These are phyloP conservation scores for Arachis monticola DNA, from an alignment of 331 rosid species.

Conservation along the genomic window DNA sequence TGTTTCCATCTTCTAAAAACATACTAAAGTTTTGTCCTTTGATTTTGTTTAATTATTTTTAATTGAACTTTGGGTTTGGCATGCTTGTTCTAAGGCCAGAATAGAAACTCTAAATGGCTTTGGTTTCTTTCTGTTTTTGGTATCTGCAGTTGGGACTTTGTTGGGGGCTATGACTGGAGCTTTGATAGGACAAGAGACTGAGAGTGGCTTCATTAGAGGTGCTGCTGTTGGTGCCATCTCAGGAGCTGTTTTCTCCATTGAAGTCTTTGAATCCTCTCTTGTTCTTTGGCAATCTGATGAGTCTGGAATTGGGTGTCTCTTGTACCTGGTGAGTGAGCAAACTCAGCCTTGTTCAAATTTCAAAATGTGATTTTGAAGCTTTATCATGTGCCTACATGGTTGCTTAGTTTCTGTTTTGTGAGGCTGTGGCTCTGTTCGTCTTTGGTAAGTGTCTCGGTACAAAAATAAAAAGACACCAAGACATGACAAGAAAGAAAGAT, in stretches of 20 bases:
- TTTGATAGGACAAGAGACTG: slow-evolving; percentile 98
- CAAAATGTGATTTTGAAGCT: slow-evolving; percentile 21
- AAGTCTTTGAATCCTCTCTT: slow-evolving; percentile 96
- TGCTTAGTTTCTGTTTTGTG: background rate
- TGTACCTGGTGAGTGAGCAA: slow-evolving; percentile 91
- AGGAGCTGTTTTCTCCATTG: slow-evolving; percentile 98
- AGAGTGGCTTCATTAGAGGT: slow-evolving; percentile 97
- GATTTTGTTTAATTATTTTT: slow-evolving; percentile 9
- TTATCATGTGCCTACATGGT: background rate
- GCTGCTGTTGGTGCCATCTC: slow-evolving; percentile 99
- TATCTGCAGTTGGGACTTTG: slow-evolving; percentile 88
- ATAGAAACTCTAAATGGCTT: slow-evolving; percentile 16
- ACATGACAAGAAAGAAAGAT: no score
- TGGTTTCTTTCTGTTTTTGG: slow-evolving; percentile 39
- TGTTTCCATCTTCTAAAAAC: slow-evolving; percentile 18
- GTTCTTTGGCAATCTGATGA: slow-evolving; percentile 97
- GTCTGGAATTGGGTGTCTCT: slow-evolving; percentile 93
- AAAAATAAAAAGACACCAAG: no score
- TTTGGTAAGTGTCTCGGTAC: no score
- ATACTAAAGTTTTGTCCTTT: slow-evolving; percentile 14
- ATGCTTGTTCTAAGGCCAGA: background rate
- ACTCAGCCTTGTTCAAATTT: slow-evolving; percentile 22
- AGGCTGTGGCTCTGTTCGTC: no score
- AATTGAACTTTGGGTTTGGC: slow-evolving; percentile 16
- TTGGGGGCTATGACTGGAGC: slow-evolving; percentile 99